These are phyloP conservation scores for Alnus glutinosa DNA, from an alignment of 306 rosid genomes.

Conservation along the genomic window DNA sequence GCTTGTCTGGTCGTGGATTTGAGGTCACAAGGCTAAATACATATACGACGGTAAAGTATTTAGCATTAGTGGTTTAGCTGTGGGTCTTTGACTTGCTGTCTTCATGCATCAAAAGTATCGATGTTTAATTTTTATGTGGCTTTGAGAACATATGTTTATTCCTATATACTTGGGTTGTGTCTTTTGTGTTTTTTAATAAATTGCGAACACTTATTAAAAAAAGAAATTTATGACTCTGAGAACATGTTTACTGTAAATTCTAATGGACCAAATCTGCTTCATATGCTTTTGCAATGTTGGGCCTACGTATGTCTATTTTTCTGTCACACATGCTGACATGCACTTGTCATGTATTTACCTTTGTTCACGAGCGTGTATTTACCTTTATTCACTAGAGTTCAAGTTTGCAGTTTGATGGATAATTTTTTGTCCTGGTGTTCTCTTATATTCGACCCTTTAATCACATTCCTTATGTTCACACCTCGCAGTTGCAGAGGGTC, in stretches of 20 bases:
- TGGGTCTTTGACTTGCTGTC: slow-evolving; percentile 14
- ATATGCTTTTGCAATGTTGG: background rate
- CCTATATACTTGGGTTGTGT: background rate
- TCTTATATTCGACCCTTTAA: background rate
- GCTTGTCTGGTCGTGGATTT: slow-evolving; percentile 86
- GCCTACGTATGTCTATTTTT: background rate
- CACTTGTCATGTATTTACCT: background rate
- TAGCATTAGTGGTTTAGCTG: slow-evolving; percentile 16
- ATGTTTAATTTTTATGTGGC: background rate
- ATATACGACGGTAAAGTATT: slow-evolving; percentile 77
- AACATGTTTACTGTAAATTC: background rate
- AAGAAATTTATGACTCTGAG: background rate
- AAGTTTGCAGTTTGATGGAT: background rate
- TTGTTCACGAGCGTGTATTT: background rate
- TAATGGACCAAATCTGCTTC: background rate
- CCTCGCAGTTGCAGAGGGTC: background rate
- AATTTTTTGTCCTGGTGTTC: background rate
- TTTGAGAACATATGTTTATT: background rate
- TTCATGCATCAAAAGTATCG: slow-evolving; percentile 18
- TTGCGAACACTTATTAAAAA: background rate
- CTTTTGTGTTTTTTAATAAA: too few species aligned
- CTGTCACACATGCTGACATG: background rate
- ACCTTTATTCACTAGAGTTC: background rate
- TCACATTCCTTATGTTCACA: background rate
- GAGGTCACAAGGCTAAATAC: slow-evolving; percentile 88